These are phyloP conservation scores for Peronospora farinosa DNA, from an alignment of 352 stramenopile species.

Conservation along the genomic window DNA sequence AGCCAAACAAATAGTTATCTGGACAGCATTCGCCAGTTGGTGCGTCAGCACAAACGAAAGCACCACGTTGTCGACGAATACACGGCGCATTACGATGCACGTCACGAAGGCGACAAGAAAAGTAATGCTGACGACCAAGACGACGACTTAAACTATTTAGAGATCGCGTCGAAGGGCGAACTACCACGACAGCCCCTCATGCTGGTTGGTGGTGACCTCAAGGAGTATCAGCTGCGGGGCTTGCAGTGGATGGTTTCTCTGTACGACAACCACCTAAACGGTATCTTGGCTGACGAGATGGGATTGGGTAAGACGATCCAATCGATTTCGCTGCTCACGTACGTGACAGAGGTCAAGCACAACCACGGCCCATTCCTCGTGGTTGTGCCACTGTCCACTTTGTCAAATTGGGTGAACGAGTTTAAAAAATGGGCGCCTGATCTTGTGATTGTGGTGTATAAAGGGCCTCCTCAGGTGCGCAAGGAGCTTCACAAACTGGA, in stretches of 20 bases:
- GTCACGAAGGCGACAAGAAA: slow-evolving; percentile 25
- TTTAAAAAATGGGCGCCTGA: slow-evolving; percentile 92
- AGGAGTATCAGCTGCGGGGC: slow-evolving; percentile 97
- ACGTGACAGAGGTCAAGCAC: slow-evolving; percentile 79
- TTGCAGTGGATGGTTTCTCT: slow-evolving; percentile 99
- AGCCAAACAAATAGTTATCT: slow-evolving; percentile 95
- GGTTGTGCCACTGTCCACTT: slow-evolving; percentile 92
- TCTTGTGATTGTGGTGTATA: slow-evolving; percentile 97
- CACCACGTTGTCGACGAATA: slow-evolving; percentile 58
- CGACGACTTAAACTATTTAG: slow-evolving; percentile 80
- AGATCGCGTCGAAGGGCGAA: slow-evolving; percentile 79
- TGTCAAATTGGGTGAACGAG: slow-evolving; percentile 94
- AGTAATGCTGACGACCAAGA: slow-evolving; percentile 38
- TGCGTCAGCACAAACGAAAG: slow-evolving; percentile 87
- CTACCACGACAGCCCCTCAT: slow-evolving; percentile 89
- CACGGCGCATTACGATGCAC: slow-evolving; percentile 32
- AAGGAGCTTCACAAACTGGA: slow-evolving; percentile 78
- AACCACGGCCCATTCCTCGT: slow-evolving; percentile 95
- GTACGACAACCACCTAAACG: slow-evolving; percentile 97
- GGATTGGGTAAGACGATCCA: slow-evolving; percentile 87
- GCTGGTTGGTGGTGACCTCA: slow-evolving; percentile 94
- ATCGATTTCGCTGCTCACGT: slow-evolving; percentile 79
- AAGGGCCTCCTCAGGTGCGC: slow-evolving; percentile 66
- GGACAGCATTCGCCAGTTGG: slow-evolving; percentile 90
- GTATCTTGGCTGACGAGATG: slow-evolving; percentile 98